Conservation (phyloP, 202 grass and related monocot species). For the Carex arenaria region DNA sequence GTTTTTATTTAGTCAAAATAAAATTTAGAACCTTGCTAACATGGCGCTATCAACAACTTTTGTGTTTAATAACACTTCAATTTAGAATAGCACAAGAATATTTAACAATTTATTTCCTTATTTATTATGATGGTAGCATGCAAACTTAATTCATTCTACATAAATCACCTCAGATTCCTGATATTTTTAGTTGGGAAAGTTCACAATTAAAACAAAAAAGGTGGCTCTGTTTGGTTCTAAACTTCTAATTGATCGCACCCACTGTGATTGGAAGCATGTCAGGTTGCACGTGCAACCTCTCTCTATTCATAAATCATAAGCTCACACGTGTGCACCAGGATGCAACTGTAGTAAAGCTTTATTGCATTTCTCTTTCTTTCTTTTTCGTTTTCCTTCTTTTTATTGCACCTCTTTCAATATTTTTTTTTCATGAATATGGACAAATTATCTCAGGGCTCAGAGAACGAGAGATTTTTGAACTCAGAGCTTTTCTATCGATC, state of each 20-base stretch:
- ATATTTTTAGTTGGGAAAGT: not conserved
- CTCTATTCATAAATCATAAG: not conserved
- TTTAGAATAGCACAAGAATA: too few relatives aligned
- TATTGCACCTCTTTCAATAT: not conserved
- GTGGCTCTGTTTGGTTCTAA: not conserved
- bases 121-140: not conserved
- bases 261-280: not conserved
- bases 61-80: too few relatives aligned
- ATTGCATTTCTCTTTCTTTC: not conserved
- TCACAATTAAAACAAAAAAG: not conserved
- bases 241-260: not conserved
- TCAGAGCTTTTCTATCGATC: not conserved
- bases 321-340: not conserved
- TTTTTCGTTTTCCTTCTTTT: not conserved
- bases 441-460: conserved; percentile 1
- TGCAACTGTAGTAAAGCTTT: not conserved
- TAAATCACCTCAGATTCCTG: not conserved
- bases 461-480: conserved; percentile 9
- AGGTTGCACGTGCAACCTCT: not conserved
- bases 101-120: too few relatives aligned
- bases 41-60: too few relatives aligned
- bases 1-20: too few relatives aligned
- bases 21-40: too few relatives aligned
- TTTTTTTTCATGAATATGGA: not conserved
- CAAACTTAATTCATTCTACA: not conserved